phyloP scores from a whole-genome alignment of 257 asterid genomes.

The Ilex aquifolium region DNA sequence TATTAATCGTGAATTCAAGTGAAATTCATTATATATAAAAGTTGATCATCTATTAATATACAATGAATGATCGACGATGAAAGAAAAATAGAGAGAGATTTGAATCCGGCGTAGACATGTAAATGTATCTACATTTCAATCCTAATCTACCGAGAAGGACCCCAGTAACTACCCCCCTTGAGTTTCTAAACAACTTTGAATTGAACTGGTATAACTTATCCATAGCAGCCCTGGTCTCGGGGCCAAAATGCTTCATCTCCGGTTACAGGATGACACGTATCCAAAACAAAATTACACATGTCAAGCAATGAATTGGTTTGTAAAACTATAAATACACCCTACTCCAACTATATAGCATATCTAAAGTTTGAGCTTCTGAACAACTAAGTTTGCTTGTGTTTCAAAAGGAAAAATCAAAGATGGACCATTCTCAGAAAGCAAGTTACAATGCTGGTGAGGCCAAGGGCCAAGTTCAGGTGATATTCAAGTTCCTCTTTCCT shows the following conservation, averaged over 20 bases:
- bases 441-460: slow-evolving; percentile 15
- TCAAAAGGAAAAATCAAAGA: slow-evolving; percentile 1
- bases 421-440: background rate
- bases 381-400: background rate
- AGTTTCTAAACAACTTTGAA: no score
- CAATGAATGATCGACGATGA: no score
- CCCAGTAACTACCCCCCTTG: no score
- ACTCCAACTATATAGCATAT: background rate
- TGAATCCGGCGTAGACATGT: no score
- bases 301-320: background rate
- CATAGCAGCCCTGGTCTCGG: background rate
- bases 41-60: no score
- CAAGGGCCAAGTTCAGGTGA: slow-evolving; percentile 20
- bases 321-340: background rate
- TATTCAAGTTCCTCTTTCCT: background rate
- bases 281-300: background rate
- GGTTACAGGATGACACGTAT: background rate
- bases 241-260: background rate
- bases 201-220: no score
- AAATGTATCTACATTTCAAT: no score
- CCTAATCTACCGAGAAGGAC: no score
- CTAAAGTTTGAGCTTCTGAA: background rate
- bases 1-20: no score
- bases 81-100: no score
- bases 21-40: no score